phyloP scores from a whole-genome alignment of 805 yeast genomes.

The Candida quercuum region DNA sequence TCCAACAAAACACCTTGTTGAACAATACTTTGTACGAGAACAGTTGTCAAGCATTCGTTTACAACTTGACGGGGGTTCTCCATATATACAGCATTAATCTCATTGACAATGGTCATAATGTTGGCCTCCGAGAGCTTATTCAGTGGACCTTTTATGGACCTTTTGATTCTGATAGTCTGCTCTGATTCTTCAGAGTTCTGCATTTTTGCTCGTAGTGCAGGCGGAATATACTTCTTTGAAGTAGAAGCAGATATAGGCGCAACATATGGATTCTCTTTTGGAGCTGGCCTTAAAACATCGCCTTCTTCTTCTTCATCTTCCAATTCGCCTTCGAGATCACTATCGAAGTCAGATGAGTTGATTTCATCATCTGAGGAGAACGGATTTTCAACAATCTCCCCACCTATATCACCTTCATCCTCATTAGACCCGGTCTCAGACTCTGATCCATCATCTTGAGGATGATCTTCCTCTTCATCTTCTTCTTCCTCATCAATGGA shows the following conservation, averaged over 20 bases:
- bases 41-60: constrained; percentile 59
- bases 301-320: constrained; percentile 29
- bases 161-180: constrained; percentile 44
- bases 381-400: constrained; percentile 25
- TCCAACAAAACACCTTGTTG: constrained; percentile 67
- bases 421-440: constrained; percentile 20
- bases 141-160: constrained; percentile 73
- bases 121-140: constrained; percentile 90
- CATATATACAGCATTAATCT: constrained; percentile 57
- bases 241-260: constrained; percentile 41
- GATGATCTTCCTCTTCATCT: constrained; percentile 19
- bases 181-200: constrained; percentile 35
- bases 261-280: constrained; percentile 68
- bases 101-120: constrained; percentile 60
- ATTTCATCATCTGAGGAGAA: constrained; percentile 37
- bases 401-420: constrained; percentile 22
- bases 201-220: constrained; percentile 63
- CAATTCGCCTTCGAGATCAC: constrained; percentile 32
- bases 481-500: constrained; percentile 25
- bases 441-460: too few species aligned
- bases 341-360: constrained; percentile 38
- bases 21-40: constrained; percentile 59
- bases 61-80: constrained; percentile 76
- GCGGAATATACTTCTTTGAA: constrained; percentile 65
- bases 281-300: constrained; percentile 27